Evolutionary conservation across 202 grass and related monocot species (phyloP).

Genomic region (Schoenoplectus tabernaemontani): DNA sequence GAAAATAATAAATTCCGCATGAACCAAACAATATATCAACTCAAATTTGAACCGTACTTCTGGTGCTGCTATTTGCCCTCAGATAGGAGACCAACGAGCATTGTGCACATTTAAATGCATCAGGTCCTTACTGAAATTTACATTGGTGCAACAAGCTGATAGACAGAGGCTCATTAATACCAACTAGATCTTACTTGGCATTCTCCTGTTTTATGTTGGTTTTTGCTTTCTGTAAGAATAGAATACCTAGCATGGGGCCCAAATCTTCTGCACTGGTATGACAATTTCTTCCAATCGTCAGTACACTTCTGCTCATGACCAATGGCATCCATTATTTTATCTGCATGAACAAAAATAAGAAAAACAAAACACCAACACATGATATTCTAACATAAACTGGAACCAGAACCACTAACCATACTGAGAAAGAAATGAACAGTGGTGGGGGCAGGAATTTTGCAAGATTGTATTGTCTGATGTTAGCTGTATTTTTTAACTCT

Average conservation of each 20-base stretch:
- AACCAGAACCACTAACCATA: too few species aligned
- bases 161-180: not conserved
- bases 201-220: not conserved
- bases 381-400: not conserved
- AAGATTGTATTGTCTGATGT: too few species aligned
- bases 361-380: not conserved
- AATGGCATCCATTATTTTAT: slow-evolving; percentile 43
- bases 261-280: slow-evolving; percentile 65
- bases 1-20: slow-evolving; percentile 18
- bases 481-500: too few species aligned
- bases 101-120: not conserved
- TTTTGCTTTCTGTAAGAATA: not conserved
- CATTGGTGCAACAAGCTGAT: not conserved
- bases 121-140: not conserved
- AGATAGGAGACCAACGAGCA: not conserved
- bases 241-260: slow-evolving; percentile 54
- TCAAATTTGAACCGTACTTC: not conserved
- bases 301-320: slow-evolving; percentile 25
- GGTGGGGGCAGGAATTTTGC: too few species aligned
- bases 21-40: not conserved
- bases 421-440: too few species aligned
- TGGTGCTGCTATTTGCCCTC: not conserved
- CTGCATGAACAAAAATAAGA: slow-evolving; percentile 31
- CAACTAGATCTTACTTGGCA: not conserved
- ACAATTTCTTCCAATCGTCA: slow-evolving; percentile 38